phyloP scores from a whole-genome alignment of 371 early-diverging fungal genomes.

The Lichtheimia ramosa region DNA sequence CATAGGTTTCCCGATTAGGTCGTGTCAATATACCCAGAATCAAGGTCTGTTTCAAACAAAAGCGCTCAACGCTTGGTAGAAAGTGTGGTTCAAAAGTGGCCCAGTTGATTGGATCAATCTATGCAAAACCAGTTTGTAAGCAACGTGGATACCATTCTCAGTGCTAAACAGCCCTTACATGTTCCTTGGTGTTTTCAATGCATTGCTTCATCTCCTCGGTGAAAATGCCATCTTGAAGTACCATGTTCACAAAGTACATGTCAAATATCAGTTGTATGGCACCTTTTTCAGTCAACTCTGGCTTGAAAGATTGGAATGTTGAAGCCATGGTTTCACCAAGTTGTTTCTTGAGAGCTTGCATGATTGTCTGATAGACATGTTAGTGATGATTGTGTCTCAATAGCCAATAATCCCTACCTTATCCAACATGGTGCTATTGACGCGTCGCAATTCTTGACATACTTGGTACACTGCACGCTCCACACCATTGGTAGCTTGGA shows the following conservation, averaged over 20 bases:
- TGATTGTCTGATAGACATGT: conserved; percentile 6
- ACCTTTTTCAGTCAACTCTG: conserved; percentile 48
- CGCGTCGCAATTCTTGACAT: conserved; percentile 53
- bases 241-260: conserved; percentile 35
- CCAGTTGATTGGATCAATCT: conserved; percentile 64
- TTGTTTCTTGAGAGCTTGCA: conserved; percentile 11
- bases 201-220: conserved; percentile 7
- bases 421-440: conserved; percentile 37
- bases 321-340: conserved; percentile 3
- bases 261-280: conserved; percentile 59
- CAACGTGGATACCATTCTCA: background rate
- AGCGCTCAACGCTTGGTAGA: conserved; percentile 43
- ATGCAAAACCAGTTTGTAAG: background rate
- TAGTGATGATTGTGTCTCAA: no score
- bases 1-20: conserved; percentile 37
- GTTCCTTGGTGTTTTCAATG: conserved; percentile 16
- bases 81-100: conserved; percentile 50
- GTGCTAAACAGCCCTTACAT: conserved; percentile 17
- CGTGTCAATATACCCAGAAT: conserved; percentile 50
- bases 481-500: conserved; percentile 45
- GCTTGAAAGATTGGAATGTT: conserved; percentile 4
- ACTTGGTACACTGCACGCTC: conserved; percentile 36
- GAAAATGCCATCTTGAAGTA: conserved; percentile 32
- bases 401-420: conserved; percentile 18
- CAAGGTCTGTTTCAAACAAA: conserved; percentile 45